Evolutionary conservation across 768 basidiomycete species (phyloP).

Genomic region (Mycena metata): DNA sequence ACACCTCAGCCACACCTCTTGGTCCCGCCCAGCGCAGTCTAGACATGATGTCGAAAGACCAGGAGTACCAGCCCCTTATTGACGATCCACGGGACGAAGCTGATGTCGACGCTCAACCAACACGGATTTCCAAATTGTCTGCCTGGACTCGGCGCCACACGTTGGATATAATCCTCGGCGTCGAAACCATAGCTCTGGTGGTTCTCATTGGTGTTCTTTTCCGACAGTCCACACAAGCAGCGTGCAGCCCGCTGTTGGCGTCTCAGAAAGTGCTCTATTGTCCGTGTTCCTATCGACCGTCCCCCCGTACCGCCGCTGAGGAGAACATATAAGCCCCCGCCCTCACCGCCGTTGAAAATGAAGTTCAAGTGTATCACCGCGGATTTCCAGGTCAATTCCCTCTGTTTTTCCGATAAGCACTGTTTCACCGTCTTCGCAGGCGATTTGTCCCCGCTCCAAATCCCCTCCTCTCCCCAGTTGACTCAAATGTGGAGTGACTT

Average conservation of each 20-base stretch:
- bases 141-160: background rate
- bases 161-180: conserved; percentile 3
- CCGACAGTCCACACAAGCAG: background rate
- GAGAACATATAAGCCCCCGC: conserved; percentile 23
- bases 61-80: conserved; percentile 22
- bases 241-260: background rate
- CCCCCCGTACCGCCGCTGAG: background rate
- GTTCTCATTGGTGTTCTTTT: background rate
- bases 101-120: background rate
- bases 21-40: too few species aligned
- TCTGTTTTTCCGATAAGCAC: background rate
- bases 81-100: background rate
- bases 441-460: conserved; percentile 32
- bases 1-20: too few species aligned
- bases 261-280: too few species aligned
- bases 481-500: conserved; percentile 31
- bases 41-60: conserved; percentile 17
- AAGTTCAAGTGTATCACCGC: conserved; percentile 27
- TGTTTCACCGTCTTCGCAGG: conserved; percentile 13
- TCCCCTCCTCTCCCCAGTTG: conserved; percentile 15
- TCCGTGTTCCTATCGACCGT: conserved; percentile 20
- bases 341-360: conserved; percentile 24
- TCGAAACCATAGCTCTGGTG: conserved; percentile 23
- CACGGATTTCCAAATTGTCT: background rate
- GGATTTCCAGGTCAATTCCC: conserved; percentile 8